Evolutionary conservation across 1,139 yeast species (phyloP).

Genomic region (Fermentozyma sake): DNA sequence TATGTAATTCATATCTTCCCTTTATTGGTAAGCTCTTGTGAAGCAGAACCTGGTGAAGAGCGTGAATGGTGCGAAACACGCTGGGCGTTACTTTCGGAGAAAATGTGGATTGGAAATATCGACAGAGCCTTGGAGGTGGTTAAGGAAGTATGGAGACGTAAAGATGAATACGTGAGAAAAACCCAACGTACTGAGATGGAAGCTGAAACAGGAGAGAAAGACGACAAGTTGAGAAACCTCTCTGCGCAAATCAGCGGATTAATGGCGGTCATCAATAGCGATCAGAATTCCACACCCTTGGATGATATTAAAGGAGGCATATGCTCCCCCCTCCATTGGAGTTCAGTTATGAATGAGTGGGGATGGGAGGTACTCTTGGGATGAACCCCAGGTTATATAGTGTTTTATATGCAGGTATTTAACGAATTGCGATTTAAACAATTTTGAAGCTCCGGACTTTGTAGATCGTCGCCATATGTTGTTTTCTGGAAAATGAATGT

Average conservation of each 20-base stretch:
- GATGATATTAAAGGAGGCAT: constrained; percentile 39
- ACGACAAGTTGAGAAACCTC: constrained; percentile 21
- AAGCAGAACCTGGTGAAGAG: constrained; percentile 54
- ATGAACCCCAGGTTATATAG: constrained; percentile 1
- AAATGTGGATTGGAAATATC: constrained; percentile 62
- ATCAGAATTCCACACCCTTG: constrained; percentile 20
- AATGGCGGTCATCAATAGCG: constrained; percentile 37
- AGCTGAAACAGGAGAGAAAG: constrained; percentile 15
- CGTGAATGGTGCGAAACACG: constrained; percentile 58
- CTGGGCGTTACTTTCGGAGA: constrained; percentile 51
- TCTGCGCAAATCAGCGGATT: constrained; percentile 39
- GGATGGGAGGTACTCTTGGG: constrained; percentile 65
- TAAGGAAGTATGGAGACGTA: constrained; percentile 64
- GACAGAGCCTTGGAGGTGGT: constrained; percentile 66
- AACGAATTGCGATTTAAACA: too few species aligned
- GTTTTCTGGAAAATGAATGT: too few species aligned
- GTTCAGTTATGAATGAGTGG: constrained; percentile 67
- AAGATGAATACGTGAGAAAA: constrained; percentile 37
- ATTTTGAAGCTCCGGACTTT: too few species aligned
- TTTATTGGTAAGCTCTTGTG: constrained; percentile 59
- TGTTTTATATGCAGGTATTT: too few species aligned
- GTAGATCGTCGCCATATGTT: too few species aligned
- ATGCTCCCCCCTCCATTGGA: constrained; percentile 60
- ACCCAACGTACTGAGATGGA: constrained; percentile 12
- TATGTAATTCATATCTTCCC: constrained; percentile 62